phyloP scores from a whole-genome alignment of 2,329 filamentous ascomycete genomes.

The Thielaviopsis populi region DNA sequence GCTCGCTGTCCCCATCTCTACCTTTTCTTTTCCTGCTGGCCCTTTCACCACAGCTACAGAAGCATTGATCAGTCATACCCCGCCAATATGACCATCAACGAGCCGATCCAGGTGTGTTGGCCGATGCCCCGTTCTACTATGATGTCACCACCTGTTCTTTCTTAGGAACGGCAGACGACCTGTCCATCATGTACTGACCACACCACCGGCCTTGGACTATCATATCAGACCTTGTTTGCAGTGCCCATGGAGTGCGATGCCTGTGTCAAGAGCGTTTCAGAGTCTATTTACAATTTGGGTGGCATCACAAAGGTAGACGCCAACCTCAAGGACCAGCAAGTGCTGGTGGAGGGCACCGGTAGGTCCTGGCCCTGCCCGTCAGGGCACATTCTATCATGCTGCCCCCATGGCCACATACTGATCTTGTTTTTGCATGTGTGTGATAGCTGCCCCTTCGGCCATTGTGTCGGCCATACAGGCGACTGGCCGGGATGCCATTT shows the following conservation, averaged over 20 bases:
- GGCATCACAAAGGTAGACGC: slow-evolving; percentile 74
- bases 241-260: slow-evolving; percentile 84
- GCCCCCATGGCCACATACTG: not conserved
- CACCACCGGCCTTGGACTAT: not conserved
- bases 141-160: not conserved
- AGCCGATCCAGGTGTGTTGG: slow-evolving; percentile 20
- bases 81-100: slow-evolving; percentile 20
- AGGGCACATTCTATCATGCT: not conserved
- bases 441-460: slow-evolving; percentile 61
- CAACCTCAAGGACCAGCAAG: slow-evolving; percentile 66
- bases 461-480: slow-evolving; percentile 80
- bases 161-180: not conserved
- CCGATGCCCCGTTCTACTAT: slow-evolving; percentile 12
- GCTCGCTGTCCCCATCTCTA: slow-evolving; percentile 1
- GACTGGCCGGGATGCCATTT: slow-evolving; percentile 84
- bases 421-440: not conserved
- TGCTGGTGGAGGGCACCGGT: slow-evolving; percentile 74
- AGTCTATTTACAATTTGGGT: slow-evolving; percentile 57
- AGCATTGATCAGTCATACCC: not conserved
- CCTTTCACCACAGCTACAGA: not conserved
- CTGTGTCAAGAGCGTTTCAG: slow-evolving; percentile 77
- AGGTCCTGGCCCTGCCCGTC: slow-evolving; percentile 20
- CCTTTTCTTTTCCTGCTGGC: not conserved
- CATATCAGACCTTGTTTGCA: slow-evolving; percentile 79
- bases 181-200: not conserved